Evolutionary conservation across 495 filamentous ascomycete species (phyloP).

Genomic region (Viridothelium virens): DNA sequence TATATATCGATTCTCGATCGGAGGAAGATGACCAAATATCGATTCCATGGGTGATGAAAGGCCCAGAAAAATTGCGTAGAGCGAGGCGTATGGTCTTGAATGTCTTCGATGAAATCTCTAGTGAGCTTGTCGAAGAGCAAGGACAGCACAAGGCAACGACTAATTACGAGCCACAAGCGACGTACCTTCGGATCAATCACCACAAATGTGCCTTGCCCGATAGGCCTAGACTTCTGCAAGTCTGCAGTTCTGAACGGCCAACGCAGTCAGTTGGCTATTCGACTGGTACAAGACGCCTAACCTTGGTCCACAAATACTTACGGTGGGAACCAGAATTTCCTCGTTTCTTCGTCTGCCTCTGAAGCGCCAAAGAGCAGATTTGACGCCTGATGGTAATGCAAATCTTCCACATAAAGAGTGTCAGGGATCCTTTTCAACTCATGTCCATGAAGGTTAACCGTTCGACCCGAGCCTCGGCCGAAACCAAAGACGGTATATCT

Average conservation of each 20-base stretch:
- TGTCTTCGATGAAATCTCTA: slow-evolving; percentile 35
- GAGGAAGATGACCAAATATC: slow-evolving; percentile 46
- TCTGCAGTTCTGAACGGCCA: background rate
- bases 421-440: slow-evolving; percentile 42
- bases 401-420: slow-evolving; percentile 52
- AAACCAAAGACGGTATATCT: background rate
- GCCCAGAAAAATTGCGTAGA: slow-evolving; percentile 45
- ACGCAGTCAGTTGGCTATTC: background rate
- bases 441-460: slow-evolving; percentile 31
- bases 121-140: background rate
- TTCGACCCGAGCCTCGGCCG: background rate
- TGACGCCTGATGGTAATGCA: slow-evolving; percentile 48
- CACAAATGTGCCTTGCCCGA: slow-evolving; percentile 41
- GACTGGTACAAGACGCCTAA: slow-evolving; percentile 12
- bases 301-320: slow-evolving; percentile 35
- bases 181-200: slow-evolving; percentile 48
- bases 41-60: slow-evolving; percentile 56
- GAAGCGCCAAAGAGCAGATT: slow-evolving; percentile 51
- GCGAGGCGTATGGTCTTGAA: slow-evolving; percentile 41
- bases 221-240: background rate
- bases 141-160: background rate
- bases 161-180: background rate
- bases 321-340: slow-evolving; percentile 51
- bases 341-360: slow-evolving; percentile 39
- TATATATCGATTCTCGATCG: slow-evolving; percentile 45